Percentiles rank a stretch among this genome's conserved stretches.
Evolutionary conservation across 306 rosid genomes (phyloP).

Genomic region (Neltuma alba): DNA sequence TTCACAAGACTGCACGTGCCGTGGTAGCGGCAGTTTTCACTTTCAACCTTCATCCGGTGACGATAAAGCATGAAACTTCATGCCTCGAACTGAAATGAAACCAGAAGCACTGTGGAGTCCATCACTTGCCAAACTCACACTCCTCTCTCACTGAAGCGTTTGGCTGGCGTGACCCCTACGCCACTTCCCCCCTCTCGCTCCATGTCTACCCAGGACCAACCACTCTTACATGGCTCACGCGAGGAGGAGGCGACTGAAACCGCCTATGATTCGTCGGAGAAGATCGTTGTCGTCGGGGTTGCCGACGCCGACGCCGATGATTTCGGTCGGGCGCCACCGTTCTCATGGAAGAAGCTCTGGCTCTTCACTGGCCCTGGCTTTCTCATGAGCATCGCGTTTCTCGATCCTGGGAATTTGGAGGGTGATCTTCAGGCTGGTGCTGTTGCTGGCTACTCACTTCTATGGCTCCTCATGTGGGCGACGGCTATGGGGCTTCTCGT

Average conservation of each 20-base stretch:
- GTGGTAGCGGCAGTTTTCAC: neutral
- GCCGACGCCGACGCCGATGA: constrained; percentile 39
- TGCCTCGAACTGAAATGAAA: neutral
- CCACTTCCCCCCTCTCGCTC: neutral
- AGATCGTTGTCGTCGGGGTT: constrained; percentile 64
- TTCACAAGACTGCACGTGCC: neutral
- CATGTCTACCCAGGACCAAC: constrained; percentile 43
- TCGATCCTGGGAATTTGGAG: constrained; percentile 94
- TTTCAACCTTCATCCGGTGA: neutral
- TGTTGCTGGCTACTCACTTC: constrained; percentile 83
- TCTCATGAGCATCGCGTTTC: constrained; percentile 89
- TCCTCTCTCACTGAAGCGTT: neutral
- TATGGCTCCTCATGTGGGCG: constrained; percentile 96
- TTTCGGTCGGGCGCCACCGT: constrained; percentile 55
- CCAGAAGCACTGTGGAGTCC: neutral
- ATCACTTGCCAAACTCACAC: neutral
- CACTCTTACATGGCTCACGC: constrained; percentile 41
- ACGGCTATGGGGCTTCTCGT: constrained; percentile 88
- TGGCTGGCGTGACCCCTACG: neutral
- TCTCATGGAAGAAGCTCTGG: constrained; percentile 98
- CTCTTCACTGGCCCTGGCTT: constrained; percentile 95
- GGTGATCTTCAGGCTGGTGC: constrained; percentile 98
- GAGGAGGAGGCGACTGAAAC: constrained; percentile 48
- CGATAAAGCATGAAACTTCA: neutral
- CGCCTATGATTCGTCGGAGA: constrained; percentile 71